Evolutionary conservation across 495 filamentous ascomycete genomes (phyloP).

Genomic region (Penicillium tannophilum): DNA sequence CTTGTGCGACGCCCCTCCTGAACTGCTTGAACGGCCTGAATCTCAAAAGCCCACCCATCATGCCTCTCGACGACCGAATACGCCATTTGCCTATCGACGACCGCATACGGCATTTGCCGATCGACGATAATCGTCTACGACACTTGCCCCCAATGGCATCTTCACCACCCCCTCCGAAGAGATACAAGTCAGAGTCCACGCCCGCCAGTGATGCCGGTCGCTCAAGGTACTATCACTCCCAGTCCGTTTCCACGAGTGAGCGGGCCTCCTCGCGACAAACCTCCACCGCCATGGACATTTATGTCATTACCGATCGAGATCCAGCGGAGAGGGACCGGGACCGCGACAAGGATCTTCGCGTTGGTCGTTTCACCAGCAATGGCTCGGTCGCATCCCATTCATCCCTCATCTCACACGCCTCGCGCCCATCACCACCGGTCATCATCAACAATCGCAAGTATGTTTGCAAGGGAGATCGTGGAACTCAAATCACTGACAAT

Average conservation of each 20-base stretch:
- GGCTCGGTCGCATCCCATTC: conserved; percentile 34
- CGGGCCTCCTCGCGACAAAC: conserved; percentile 38
- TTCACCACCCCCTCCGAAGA: conserved; percentile 29
- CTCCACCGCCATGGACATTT: conserved; percentile 48
- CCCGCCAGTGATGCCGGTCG: conserved; percentile 24
- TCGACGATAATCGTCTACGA: conserved; percentile 4
- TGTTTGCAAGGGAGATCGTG: background rate
- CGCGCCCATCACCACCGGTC: conserved; percentile 23
- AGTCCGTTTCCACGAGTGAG: conserved; percentile 33
- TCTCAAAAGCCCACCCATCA: conserved; percentile 1
- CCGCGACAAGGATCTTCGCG: conserved; percentile 19
- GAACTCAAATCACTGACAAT: conserved; percentile 4
- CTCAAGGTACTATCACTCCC: conserved; percentile 32
- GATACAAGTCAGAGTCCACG: conserved; percentile 33
- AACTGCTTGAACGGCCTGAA: background rate
- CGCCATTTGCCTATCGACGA: conserved; percentile 4
- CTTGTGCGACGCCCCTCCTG: conserved; percentile 6
- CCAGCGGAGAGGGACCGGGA: conserved; percentile 21
- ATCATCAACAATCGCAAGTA: conserved; percentile 41
- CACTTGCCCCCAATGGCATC: conserved; percentile 25
- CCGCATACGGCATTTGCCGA: conserved; percentile 11
- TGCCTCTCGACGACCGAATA: conserved; percentile 13
- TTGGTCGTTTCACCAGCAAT: conserved; percentile 34
- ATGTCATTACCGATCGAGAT: conserved; percentile 42
- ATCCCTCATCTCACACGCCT: conserved; percentile 24